Percentiles rank a stretch among this genome's conserved stretches.
phyloP scores from a whole-genome alignment of 2,329 filamentous ascomycete species.

The Chaetomium sp. region DNA sequence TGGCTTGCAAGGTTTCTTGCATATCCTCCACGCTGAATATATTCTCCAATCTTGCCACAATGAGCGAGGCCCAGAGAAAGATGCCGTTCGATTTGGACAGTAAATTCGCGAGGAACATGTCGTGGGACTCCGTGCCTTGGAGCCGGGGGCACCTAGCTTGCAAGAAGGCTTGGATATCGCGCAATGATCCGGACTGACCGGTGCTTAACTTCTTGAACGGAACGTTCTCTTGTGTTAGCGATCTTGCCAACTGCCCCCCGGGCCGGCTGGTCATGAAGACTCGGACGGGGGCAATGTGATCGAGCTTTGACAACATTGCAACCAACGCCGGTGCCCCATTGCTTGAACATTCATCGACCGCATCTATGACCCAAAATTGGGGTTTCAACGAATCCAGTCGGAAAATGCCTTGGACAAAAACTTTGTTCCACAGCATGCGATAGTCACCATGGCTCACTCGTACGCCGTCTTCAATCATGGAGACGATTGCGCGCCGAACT shows the following conservation, averaged over 20 bases:
- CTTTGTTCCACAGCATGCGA: slow-evolving; percentile 25
- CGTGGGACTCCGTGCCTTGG: neutral
- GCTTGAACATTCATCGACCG: slow-evolving; percentile 28
- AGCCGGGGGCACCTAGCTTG: neutral
- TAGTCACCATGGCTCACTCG: slow-evolving; percentile 24
- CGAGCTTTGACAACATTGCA: slow-evolving; percentile 20
- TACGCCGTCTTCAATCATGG: slow-evolving; percentile 22
- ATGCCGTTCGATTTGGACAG: slow-evolving; percentile 31
- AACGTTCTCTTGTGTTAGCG: neutral
- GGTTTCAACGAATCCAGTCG: neutral
- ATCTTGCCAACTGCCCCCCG: neutral
- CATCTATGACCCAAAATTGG: slow-evolving; percentile 34
- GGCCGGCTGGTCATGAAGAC: slow-evolving; percentile 4
- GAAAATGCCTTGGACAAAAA: slow-evolving; percentile 29
- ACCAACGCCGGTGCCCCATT: slow-evolving; percentile 17
- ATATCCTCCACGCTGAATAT: slow-evolving; percentile 32
- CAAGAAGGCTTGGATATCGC: neutral
- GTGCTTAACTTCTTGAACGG: neutral
- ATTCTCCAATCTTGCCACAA: slow-evolving; percentile 26
- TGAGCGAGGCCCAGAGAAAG: slow-evolving; percentile 35
- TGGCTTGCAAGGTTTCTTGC: slow-evolving; percentile 25
- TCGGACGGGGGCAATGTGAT: neutral
- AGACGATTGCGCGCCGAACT: slow-evolving; percentile 21
- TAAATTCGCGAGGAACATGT: slow-evolving; percentile 6
- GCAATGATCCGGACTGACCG: neutral